These are phyloP conservation scores for Umbelopsis sp. DNA, from an alignment of 192 early-diverging fungal genomes.

Conservation along the genomic window DNA sequence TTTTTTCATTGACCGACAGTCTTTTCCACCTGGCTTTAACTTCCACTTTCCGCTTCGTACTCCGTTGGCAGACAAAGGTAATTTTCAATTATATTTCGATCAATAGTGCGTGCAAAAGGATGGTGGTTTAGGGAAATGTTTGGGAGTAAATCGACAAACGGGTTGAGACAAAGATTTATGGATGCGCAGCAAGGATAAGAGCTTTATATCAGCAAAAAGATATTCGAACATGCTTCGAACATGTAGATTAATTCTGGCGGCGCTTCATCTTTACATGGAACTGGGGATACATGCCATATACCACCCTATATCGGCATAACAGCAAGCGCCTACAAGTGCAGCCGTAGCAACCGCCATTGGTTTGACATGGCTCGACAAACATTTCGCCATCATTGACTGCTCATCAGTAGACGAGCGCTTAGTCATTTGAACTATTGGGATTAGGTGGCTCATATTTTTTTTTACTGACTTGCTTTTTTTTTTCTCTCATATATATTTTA, in stretches of 20 bases:
- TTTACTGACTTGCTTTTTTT: background rate
- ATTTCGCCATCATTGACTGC: background rate
- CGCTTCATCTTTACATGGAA: conserved; percentile 17
- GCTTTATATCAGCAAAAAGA: too few species aligned
- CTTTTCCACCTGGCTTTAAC: background rate
- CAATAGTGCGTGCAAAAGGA: background rate
- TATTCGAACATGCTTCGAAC: too few species aligned
- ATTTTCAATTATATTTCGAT: background rate
- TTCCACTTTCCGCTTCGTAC: conserved; percentile 24
- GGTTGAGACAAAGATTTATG: background rate
- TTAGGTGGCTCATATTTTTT: background rate
- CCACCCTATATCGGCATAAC: background rate
- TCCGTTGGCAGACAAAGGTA: conserved; percentile 14
- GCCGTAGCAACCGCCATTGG: background rate
- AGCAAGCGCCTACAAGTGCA: background rate
- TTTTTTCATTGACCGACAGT: conserved; percentile 16
- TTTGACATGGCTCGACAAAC: background rate
- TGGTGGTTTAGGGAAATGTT: background rate
- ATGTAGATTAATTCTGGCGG: background rate
- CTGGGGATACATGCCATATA: too few species aligned
- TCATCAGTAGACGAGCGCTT: background rate
- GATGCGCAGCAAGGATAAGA: too few species aligned
- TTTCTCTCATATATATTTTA: background rate
- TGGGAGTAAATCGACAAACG: background rate
- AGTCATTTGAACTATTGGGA: background rate